Base-by-base conservation (phyloP, 176 grass and related monocot genomes). In the barley (Hordeum vulgare) region DNA sequence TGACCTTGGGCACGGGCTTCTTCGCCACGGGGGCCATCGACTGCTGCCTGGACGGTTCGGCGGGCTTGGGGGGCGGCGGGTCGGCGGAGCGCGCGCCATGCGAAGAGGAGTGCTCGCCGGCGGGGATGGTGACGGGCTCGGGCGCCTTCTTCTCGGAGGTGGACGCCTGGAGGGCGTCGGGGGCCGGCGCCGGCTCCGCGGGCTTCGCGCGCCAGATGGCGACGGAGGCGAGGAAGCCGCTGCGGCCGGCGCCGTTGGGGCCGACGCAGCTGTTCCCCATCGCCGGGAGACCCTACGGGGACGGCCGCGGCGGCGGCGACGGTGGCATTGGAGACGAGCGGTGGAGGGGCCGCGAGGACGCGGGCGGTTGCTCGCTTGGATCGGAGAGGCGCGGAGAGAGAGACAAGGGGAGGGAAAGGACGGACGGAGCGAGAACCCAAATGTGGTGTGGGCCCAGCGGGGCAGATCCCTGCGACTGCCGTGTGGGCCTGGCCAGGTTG, bases 201-300 rank as follows among this genome's bases (percentile, higher is more conserved):
- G 71, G 39, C 21, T 28, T 25, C 71, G 73, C 70, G 51, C 90
- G 90, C 90, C 90, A 92, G 53, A 92, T 80, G 80, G 54, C 74
- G 68, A 92, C 90, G 83, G 76, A 70, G 66, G 86, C 77, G 67
- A 92, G 82, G 80, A 92, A 89, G 23, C 90, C 90, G 26, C 53
- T 85, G 68, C 86, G 79, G 61, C 90, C 86, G 40, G 78, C 51
- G 66, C 58, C 75, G 53, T 81, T 92, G 51, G 90, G 86, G 83
- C 90, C 86, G 26, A 80, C 80, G 83, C 83, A 92, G 83, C 71
- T 92, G 62, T 92, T 92, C 42, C 90, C 90, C 90, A 92, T 92
- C 78, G 82, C 79, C 78, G 82, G 57, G 57, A 79, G 68, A 86
- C 74, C 58, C 88, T 86, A 90, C 83, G 81, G 39, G 67, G 67